Evolutionary conservation across 192 early-diverging fungal genomes (phyloP).

Genomic region (Powellomyces hirtus): DNA sequence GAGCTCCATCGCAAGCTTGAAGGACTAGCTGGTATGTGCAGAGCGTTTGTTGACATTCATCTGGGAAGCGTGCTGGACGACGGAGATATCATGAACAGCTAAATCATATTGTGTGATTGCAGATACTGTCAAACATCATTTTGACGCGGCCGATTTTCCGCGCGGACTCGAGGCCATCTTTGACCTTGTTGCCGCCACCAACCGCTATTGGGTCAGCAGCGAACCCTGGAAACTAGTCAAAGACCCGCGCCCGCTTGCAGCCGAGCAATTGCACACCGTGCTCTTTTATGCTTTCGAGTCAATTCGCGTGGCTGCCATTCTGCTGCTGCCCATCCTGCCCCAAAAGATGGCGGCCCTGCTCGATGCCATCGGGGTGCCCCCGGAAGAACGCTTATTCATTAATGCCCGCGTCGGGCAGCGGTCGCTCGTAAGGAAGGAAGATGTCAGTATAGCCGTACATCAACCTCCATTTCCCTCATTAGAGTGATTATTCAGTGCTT

Average conservation of each 20-base stretch:
- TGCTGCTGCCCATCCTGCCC: constrained; percentile 88
- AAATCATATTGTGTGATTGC: too few relatives aligned
- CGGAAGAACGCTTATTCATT: constrained; percentile 57
- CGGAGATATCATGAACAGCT: too few relatives aligned
- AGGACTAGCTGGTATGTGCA: background rate
- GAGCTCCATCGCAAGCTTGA: constrained; percentile 4
- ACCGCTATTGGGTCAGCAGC: constrained; percentile 65
- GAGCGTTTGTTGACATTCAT: too few relatives aligned
- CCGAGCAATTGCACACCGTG: constrained; percentile 54
- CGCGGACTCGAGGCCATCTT: constrained; percentile 61
- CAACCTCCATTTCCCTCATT: too few relatives aligned
- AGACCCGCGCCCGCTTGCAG: constrained; percentile 15
- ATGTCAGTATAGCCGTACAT: too few relatives aligned
- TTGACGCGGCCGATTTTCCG: constrained; percentile 49
- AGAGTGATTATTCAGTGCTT: too few relatives aligned
- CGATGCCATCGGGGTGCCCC: constrained; percentile 58
- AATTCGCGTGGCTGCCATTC: constrained; percentile 65
- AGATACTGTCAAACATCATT: too few relatives aligned
- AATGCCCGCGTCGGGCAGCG: constrained; percentile 37
- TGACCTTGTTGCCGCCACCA: constrained; percentile 67
- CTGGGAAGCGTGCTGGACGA: too few relatives aligned
- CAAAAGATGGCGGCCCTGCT: constrained; percentile 66
- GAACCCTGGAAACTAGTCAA: constrained; percentile 79
- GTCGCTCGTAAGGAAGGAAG: too few relatives aligned
- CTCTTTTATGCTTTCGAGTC: constrained; percentile 78